These are phyloP conservation scores for Primulina tabacum DNA, from an alignment of 257 asterid species.

Conservation along the genomic window DNA sequence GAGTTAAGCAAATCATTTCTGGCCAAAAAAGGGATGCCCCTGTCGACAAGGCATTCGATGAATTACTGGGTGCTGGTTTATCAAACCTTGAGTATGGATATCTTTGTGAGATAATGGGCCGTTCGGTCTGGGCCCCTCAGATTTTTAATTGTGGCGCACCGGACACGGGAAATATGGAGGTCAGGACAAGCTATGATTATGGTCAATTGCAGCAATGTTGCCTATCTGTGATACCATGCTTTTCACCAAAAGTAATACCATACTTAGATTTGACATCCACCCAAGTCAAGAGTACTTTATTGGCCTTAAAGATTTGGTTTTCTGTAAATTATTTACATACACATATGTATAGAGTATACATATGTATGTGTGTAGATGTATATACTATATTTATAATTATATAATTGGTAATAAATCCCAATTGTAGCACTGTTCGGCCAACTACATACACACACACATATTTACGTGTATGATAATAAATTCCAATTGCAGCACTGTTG, in stretches of 20 bases:
- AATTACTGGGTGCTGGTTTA: slow-evolving; percentile 77
- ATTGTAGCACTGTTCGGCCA: too few relatives aligned
- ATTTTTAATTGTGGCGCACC: slow-evolving; percentile 97
- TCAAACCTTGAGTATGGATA: slow-evolving; percentile 92
- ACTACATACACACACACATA: too few relatives aligned
- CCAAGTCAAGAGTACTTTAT: neutral
- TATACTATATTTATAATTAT: too few relatives aligned
- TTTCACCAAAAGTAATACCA: neutral
- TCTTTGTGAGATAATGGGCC: slow-evolving; percentile 93
- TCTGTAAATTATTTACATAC: neutral
- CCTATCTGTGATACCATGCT: neutral
- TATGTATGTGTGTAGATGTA: too few relatives aligned
- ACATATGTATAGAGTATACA: too few relatives aligned
- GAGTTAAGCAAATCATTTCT: slow-evolving; percentile 64
- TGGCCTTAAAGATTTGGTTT: neutral
- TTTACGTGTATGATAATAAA: too few relatives aligned
- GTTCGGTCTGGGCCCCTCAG: slow-evolving; percentile 94
- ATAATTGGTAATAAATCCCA: too few relatives aligned
- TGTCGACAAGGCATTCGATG: slow-evolving; percentile 40
- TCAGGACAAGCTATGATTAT: slow-evolving; percentile 26
- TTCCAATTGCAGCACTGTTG: neutral
- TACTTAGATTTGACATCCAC: neutral
- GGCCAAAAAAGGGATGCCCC: slow-evolving; percentile 35
- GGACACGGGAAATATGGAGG: slow-evolving; percentile 99
- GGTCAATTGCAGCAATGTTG: neutral